A percentile compares a stretch with the other conserved stretches of the same genome.
These are phyloP conservation scores for Carex arenaria DNA, from an alignment of 202 grass and related monocot genomes.

Conservation along the genomic window DNA sequence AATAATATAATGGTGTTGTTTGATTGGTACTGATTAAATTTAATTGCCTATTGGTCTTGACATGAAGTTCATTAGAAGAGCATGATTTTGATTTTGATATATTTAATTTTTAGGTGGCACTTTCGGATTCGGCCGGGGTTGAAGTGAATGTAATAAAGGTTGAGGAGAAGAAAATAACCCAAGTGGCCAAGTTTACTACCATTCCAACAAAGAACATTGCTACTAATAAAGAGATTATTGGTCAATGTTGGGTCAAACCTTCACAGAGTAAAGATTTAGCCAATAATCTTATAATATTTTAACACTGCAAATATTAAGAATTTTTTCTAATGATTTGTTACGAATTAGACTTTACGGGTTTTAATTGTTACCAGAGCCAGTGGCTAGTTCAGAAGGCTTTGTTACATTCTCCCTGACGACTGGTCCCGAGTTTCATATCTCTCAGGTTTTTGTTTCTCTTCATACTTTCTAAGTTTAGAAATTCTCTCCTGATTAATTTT, in stretches of 20 bases:
- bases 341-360: neutral
- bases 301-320: neutral
- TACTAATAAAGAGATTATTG: conserved; percentile 12
- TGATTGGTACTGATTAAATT: neutral
- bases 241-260: conserved; percentile 33
- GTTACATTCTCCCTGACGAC: conserved; percentile 39
- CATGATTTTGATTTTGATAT: neutral
- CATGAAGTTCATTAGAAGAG: neutral
- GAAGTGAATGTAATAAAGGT: conserved; percentile 24
- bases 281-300: neutral
- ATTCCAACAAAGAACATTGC: conserved; percentile 14
- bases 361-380: conserved; percentile 23
- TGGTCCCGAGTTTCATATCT: conserved; percentile 45
- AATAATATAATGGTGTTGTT: neutral
- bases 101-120: conserved; percentile 15
- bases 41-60: neutral
- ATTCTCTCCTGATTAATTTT: neutral
- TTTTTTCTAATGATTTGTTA: neutral
- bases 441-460: conserved; percentile 25
- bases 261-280: conserved; percentile 15
- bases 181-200: conserved; percentile 6
- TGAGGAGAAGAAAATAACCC: conserved; percentile 14
- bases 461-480: neutral
- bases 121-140: neutral
- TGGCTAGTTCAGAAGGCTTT: conserved; percentile 28